phyloP scores from a whole-genome alignment of 345 rosid species.

The Euphorbia lathyris region DNA sequence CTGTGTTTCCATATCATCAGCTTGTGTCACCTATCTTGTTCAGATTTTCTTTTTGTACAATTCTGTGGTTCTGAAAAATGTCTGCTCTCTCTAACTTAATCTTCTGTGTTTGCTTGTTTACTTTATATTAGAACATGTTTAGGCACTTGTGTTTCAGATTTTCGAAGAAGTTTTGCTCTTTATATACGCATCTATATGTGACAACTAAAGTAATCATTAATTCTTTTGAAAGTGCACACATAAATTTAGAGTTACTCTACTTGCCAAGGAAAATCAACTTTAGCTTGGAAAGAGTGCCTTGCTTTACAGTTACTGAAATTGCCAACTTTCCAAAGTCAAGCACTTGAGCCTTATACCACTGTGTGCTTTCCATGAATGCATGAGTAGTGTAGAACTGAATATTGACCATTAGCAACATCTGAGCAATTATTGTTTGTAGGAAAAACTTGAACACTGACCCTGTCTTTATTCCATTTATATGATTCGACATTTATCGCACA shows the following conservation, averaged over 20 bases:
- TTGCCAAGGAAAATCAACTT: not conserved
- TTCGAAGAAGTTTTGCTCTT: not conserved
- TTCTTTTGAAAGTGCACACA: not conserved
- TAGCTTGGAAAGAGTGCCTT: not conserved
- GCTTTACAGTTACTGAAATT: not conserved
- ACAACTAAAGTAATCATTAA: not conserved
- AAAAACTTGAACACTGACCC: not conserved
- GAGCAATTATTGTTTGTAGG: not conserved
- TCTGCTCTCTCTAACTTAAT: not conserved
- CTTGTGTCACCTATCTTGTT: not conserved
- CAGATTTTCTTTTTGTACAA: not conserved
- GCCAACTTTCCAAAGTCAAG: not conserved
- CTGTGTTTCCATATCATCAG: not conserved
- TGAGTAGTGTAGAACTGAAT: not conserved
- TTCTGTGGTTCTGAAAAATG: not conserved
- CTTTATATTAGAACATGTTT: not conserved
- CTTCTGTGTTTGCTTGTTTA: not conserved
- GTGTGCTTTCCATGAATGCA: not conserved
- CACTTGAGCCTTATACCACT: not conserved
- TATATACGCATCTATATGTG: not conserved
- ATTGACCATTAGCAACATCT: not conserved
- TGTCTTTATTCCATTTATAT: not conserved
- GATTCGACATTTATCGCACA: not conserved
- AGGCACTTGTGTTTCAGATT: not conserved
- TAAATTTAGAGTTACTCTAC: not conserved